Evolutionary conservation across 768 basidiomycete species (phyloP), one percentile per base, ranked within the genome.

Genomic region (Leucogyrophana mollusca): DNA sequence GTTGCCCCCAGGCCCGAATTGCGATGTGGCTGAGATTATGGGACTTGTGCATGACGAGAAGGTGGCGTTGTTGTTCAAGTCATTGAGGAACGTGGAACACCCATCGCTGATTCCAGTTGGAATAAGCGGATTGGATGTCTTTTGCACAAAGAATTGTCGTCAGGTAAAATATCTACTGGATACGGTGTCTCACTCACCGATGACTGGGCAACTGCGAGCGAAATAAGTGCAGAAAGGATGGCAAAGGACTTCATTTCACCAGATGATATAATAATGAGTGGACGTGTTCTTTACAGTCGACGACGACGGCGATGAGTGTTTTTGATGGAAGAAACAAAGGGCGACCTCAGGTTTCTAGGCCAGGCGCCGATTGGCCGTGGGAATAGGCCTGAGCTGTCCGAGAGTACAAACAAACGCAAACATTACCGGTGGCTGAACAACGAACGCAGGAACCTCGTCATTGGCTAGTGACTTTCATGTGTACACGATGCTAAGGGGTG

Each of bases 31-130:
- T 18, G 70, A 63, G 50, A 82, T 76, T 58, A 96, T 68, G 9
- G 83, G 61, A 1, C 57, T 56, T 17, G 88, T 78, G 77, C 93
- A 96, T 9, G 74, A 54, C 1, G 68, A 49, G 46, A 97, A 65
- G 38, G 48, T 58, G 2, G 71, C 16, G 68, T 95, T 77, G 34
- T 54, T 61, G 72, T 97, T 82, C 46, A 98, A 73, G 9, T 57
- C 50, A 3, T 48, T 66, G 54, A 94, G 74, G 73, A 82, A 95
- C 3, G 58, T 48, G 16, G 61, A 46, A 74, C 90, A 92, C 16
- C 53, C 32, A 1, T 51, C 1, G 58, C 77, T 80, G 57, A 92
- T 81, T 43, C 70, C 78, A 11, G 78, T 47, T n/a, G 92, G 91
- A 61, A 94, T 84, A 56, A 82, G 70, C 9, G 81, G 65, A 59